Conservation (phyloP, 768 basidiomycete species). For the Lyophyllum decastes region DNA sequence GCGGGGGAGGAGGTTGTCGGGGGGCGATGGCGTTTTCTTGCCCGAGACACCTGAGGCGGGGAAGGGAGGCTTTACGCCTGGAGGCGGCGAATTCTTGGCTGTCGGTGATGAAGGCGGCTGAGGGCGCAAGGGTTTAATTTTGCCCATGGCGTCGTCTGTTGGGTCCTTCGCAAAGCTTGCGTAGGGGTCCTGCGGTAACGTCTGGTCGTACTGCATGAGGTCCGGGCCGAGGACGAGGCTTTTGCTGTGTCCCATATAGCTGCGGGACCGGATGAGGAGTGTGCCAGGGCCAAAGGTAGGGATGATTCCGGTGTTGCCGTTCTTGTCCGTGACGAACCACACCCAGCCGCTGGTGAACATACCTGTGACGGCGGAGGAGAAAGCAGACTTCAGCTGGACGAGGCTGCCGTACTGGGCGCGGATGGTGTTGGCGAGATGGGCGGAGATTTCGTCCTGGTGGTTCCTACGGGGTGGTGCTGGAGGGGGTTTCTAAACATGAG, state of each 20-base stretch:
- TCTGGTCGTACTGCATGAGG: conserved; percentile 4
- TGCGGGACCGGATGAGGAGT: conserved; percentile 70
- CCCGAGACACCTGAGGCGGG: conserved; percentile 44
- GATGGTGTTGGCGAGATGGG: conserved; percentile 34
- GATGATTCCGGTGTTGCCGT: conserved; percentile 64
- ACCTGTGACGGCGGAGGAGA: conserved; percentile 76
- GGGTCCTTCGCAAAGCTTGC: conserved; percentile 1
- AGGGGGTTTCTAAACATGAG: conserved; percentile 39
- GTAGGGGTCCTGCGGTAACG: neutral
- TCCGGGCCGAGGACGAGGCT: conserved; percentile 15
- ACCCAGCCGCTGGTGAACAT: conserved; percentile 81
- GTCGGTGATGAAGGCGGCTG: conserved; percentile 23
- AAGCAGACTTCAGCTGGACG: conserved; percentile 68
- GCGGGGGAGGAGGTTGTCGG: conserved; percentile 29
- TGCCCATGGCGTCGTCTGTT: neutral
- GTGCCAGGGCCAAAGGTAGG: conserved; percentile 92
- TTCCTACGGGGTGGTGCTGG: conserved; percentile 30
- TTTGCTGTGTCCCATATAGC: conserved; percentile 30
- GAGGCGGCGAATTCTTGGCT: conserved; percentile 22
- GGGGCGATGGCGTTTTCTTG: conserved; percentile 26
- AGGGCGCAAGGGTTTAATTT: conserved; percentile 7
- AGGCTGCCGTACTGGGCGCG: conserved; percentile 60
- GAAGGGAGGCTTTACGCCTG: conserved; percentile 36
- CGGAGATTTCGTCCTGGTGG: conserved; percentile 40
- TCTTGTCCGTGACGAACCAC: conserved; percentile 81